phyloP scores from a whole-genome alignment of 768 basidiomycete species.

The Pisolithus orientalis region DNA sequence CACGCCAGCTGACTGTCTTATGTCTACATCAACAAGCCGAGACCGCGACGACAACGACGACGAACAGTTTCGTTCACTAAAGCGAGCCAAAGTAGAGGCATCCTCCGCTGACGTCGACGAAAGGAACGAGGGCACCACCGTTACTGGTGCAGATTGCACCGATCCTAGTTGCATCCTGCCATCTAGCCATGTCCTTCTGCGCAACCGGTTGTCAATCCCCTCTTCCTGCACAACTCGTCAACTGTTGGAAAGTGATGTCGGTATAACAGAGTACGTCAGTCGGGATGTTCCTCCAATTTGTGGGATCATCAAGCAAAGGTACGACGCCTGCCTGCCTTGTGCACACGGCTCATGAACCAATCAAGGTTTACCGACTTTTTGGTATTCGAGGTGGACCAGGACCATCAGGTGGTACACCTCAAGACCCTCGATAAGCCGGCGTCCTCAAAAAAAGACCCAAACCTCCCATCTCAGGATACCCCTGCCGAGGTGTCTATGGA shows the following conservation, averaged over 20 bases:
- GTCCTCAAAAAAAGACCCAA: constrained; percentile 37
- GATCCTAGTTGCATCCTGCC: constrained; percentile 46
- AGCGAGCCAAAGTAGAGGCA: constrained; percentile 32
- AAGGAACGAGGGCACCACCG: background rate
- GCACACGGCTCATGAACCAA: background rate
- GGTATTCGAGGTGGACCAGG: constrained; percentile 84
- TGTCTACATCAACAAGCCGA: constrained; percentile 32
- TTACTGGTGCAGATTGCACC: background rate
- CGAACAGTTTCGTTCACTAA: constrained; percentile 31
- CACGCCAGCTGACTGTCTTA: constrained; percentile 1
- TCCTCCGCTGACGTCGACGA: constrained; percentile 11
- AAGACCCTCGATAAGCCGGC: constrained; percentile 72
- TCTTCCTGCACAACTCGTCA: constrained; percentile 51
- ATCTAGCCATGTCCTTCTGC: constrained; percentile 67
- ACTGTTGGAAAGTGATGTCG: constrained; percentile 72
- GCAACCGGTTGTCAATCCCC: constrained; percentile 45
- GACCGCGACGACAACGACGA: constrained; percentile 51
- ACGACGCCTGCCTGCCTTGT: constrained; percentile 11
- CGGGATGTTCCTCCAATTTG: constrained; percentile 64
- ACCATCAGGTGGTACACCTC: constrained; percentile 74
- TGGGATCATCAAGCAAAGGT: constrained; percentile 98
- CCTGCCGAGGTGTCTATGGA: constrained; percentile 12
- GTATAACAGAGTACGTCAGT: constrained; percentile 83
- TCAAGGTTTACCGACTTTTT: constrained; percentile 93
- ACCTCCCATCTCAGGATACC: constrained; percentile 19